These are phyloP conservation scores for Fusarium illudens DNA, from an alignment of 2,329 filamentous ascomycete genomes.

Conservation along the genomic window DNA sequence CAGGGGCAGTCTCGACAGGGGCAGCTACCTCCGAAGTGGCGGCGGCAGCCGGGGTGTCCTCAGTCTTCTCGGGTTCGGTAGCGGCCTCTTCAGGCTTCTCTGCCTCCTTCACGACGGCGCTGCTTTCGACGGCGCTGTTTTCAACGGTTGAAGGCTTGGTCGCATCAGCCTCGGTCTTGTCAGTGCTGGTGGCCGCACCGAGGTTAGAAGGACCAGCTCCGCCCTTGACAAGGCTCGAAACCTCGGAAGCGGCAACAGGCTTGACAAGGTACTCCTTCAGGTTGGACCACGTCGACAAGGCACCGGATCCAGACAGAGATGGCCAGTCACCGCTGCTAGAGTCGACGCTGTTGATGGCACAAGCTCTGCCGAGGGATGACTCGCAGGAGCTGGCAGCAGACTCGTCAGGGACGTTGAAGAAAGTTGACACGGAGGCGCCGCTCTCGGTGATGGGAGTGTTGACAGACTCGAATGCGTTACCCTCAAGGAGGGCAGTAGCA, in stretches of 20 bases:
- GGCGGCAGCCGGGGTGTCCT: not conserved
- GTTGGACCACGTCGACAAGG: conserved; percentile 10
- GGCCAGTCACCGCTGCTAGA: conserved; percentile 38
- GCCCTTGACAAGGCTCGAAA: conserved; percentile 35
- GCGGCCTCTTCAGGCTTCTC: not conserved
- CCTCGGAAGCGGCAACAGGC: conserved; percentile 38
- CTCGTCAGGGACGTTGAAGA: conserved; percentile 32
- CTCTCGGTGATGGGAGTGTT: conserved; percentile 47
- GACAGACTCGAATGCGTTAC: conserved; percentile 42
- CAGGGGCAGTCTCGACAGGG: not conserved
- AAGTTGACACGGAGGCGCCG: conserved; percentile 25
- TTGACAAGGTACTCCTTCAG: conserved; percentile 34
- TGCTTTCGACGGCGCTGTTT: not conserved
- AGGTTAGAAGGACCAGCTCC: conserved; percentile 40
- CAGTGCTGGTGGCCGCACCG: conserved; percentile 15
- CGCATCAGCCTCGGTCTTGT: not conserved
- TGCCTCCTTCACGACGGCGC: not conserved
- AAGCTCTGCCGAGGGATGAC: conserved; percentile 35
- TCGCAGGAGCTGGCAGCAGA: conserved; percentile 28
- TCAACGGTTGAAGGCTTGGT: not conserved
- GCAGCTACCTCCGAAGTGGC: not conserved
- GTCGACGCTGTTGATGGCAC: conserved; percentile 30
- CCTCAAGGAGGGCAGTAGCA: conserved; percentile 38
- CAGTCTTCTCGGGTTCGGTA: not conserved
- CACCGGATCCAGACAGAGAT: conserved; percentile 27